These are phyloP conservation scores for Coemansia sp. DNA, from an alignment of 192 early-diverging fungal species.

Conservation along the genomic window DNA sequence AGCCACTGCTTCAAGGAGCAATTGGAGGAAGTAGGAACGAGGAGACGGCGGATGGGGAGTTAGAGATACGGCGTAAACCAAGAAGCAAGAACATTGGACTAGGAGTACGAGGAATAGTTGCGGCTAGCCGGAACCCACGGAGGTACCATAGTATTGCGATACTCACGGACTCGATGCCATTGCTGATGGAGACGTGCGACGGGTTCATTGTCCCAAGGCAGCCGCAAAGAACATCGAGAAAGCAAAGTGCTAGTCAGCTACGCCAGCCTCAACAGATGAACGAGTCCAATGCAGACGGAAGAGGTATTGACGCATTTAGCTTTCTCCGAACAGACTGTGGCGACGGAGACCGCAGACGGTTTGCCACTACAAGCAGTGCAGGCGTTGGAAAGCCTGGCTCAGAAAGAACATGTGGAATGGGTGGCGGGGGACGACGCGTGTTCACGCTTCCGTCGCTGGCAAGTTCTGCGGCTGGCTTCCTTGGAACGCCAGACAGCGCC, in stretches of 20 bases:
- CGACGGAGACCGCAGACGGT: not conserved
- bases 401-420: not conserved
- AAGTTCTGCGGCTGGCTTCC: not conserved
- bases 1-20: not conserved
- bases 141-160: conserved; percentile 46
- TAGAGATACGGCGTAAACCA: not conserved
- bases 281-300: not conserved
- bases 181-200: conserved; percentile 44
- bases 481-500: not conserved
- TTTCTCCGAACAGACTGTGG: not conserved
- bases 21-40: not conserved
- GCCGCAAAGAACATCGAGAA: not conserved
- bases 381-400: not conserved
- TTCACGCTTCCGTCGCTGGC: conserved; percentile 11
- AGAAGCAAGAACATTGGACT: conserved; percentile 1
- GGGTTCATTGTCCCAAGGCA: conserved; percentile 30
- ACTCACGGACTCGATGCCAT: conserved; percentile 31
- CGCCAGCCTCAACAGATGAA: not conserved
- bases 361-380: conserved; percentile 1
- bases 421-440: conserved; percentile 2
- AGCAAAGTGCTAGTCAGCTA: not conserved
- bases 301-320: not conserved
- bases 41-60: not conserved
- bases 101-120: conserved; percentile 2
- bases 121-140: conserved; percentile 13